Base-by-base conservation (phyloP, 352 stramenopile species). In the Phytophthora pisi region DNA sequence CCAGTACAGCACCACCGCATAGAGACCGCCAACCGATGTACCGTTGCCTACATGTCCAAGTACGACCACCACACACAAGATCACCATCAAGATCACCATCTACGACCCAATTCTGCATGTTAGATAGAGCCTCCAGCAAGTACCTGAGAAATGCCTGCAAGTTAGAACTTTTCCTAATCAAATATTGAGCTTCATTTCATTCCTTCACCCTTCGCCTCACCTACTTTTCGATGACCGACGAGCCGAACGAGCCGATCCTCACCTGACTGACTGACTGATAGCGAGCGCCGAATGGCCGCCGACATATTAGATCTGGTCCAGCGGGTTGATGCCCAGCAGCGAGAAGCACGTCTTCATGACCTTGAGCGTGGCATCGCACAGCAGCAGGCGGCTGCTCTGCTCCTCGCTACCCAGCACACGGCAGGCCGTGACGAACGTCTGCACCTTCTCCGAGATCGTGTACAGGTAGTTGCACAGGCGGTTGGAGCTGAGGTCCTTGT, bases 401-500 rank as follows among this genome's bases (percentile, higher is more conserved):
- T 98, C 93, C 8, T 91, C 81, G 64, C 84, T 97, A 42, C 92
- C 96, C 46, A 99, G 85, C 60, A 99, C 97, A 57, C 96, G 93
- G 81, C 98, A 99, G 55, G 98, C 84, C n/a, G 96, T 99, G 38
- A 98, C 96, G 82, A 99, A 99, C 34, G 98, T 96, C 57, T 98
- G 98, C 51, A 98, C 96, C 64, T 98, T 98, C 68, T 97, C 97
- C 31, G 96, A 88, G 23, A 99, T 68, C 51, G 95, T 97, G 87
- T 99, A 99, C 43, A 99, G 75, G 81, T 99, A 99, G 51, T 97
- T 97, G 80, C 97, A 99, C 61, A 99, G 86, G 23, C 97, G 92
- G 84, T 99, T 98, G 13, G 98, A 98, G 70, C 91, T 95, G 34
- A 99, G 81, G 73, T 99, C 96, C 51, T 95, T 86, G 68, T 98